phyloP scores from a whole-genome alignment of 352 stramenopile species.

The Phytopythium chamaehyphon region DNA sequence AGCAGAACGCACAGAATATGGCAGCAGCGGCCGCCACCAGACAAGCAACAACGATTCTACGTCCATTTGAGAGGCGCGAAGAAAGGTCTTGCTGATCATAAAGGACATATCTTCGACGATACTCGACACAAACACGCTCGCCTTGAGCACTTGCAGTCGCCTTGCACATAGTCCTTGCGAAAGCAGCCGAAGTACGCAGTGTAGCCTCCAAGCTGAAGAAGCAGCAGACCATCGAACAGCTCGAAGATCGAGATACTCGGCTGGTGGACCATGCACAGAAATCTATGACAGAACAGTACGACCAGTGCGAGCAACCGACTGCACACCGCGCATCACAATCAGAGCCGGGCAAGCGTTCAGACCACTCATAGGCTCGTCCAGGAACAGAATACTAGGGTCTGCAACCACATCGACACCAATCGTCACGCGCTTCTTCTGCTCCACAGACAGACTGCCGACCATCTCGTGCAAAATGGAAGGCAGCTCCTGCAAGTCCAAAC shows the following conservation, averaged over 20 bases:
- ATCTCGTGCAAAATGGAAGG: conserved; percentile 36
- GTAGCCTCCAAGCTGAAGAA: conserved; percentile 69
- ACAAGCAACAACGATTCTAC: too few species aligned
- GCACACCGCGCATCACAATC: conserved; percentile 85
- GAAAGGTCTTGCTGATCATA: too few species aligned
- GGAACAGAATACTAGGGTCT: conserved; percentile 92
- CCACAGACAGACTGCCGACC: conserved; percentile 59
- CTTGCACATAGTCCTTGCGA: not conserved
- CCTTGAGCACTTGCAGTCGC: too few species aligned
- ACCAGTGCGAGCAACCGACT: conserved; percentile 78
- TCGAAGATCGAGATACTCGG: conserved; percentile 89
- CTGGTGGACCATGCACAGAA: conserved; percentile 63
- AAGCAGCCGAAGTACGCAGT: conserved; percentile 79
- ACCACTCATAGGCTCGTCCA: conserved; percentile 91
- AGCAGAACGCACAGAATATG: too few species aligned
- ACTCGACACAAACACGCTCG: too few species aligned
- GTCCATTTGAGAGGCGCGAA: too few species aligned
- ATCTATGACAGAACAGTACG: conserved; percentile 81
- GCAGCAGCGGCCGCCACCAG: too few species aligned
- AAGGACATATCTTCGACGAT: too few species aligned
- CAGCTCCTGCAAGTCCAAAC: conserved; percentile 57
- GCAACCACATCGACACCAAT: conserved; percentile 92
- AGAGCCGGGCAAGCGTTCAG: conserved; percentile 84
- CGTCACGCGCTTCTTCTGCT: conserved; percentile 92
- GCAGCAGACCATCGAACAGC: conserved; percentile 88